Evolutionary conservation across 1,284 basidiomycete species (phyloP), one percentile per base, ranked within the genome.

Genomic region (Porogramme epimiltina): DNA sequence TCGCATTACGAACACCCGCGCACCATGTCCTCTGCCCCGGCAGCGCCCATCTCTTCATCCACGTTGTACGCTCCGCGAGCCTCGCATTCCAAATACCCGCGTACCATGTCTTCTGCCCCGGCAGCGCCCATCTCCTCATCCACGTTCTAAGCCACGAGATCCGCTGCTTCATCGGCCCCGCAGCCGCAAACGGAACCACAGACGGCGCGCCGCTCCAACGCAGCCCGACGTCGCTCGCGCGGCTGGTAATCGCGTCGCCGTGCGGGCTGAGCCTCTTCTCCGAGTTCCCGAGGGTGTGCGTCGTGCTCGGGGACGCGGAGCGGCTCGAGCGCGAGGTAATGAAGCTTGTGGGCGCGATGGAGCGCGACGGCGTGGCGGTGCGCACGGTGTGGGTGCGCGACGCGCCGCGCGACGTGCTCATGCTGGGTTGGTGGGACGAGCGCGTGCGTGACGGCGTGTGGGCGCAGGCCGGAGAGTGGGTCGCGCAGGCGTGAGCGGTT

Each of bases 271-370:
- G 67, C 37, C 65, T 81, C 15, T 80, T 81, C 60, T 71, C 66
- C 28, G 69, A 67, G 25, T 81, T 80, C 53, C 74, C 79, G 33
- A 65, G 63, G 42, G 66, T 72, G 22, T 67, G 78, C 36, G 66
- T 81, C 40, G 69, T 78, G 20, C 70, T 75, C 37, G 72, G 70
- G 26, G 70, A 71, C 42, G 70, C 70, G 47, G 70, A 72, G 60
- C 61, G 70, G 43, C 65, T 71, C 2, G 70, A 71, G 60, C 59
- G 67, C 28, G 70, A 72, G 58, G 68, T 71, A 24, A 63, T 60
- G 45, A 66, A 65, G 52, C 62, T 72, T 4, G 67, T 70, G 45
- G 60, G 65, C 15, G 70, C 67, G 51, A 69, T 71, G 60, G 67
- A 71, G 61, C 59, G 65, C 36, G 70, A 71, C 43, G 68, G 68